Conservation (phyloP, 2,329 filamentous ascomycete genomes). For the Cyphellophora europaea region DNA sequence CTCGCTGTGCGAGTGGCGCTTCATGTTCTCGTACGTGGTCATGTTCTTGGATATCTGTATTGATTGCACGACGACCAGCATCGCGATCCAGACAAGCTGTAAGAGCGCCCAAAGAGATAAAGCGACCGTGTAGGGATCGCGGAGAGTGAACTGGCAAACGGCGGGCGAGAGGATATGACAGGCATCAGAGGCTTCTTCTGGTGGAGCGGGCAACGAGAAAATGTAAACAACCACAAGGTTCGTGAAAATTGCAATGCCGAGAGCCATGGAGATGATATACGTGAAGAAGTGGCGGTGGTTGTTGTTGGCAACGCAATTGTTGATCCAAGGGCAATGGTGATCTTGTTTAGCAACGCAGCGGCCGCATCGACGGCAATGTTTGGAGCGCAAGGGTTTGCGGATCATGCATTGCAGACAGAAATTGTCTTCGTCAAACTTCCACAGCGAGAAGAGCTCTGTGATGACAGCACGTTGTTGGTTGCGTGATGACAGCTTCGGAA, state of each 20-base stretch:
- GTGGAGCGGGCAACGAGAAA: slow-evolving; percentile 1
- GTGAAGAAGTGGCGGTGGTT: slow-evolving; percentile 94
- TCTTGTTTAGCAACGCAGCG: slow-evolving; percentile 95
- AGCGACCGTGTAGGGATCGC: slow-evolving; percentile 75
- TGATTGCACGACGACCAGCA: slow-evolving; percentile 90
- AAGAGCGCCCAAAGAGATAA: slow-evolving; percentile 69
- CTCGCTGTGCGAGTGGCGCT: slow-evolving; percentile 47
- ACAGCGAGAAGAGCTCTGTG: slow-evolving; percentile 70
- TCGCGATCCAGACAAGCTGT: slow-evolving; percentile 92
- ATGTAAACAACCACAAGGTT: slow-evolving; percentile 57
- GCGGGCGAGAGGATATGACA: slow-evolving; percentile 70
- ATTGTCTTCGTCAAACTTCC: slow-evolving; percentile 88
- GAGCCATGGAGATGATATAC: slow-evolving; percentile 69
- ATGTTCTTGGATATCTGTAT: slow-evolving; percentile 85
- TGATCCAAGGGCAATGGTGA: slow-evolving; percentile 96
- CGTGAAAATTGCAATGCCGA: slow-evolving; percentile 65
- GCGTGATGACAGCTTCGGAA: slow-evolving; percentile 82
- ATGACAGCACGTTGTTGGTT: slow-evolving; percentile 85
- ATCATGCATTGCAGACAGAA: slow-evolving; percentile 96
- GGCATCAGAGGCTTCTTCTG: slow-evolving; percentile 22
- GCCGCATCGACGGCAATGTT: slow-evolving; percentile 86
- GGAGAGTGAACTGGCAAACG: slow-evolving; percentile 67
- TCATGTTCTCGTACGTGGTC: slow-evolving; percentile 97
- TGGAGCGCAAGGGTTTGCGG: slow-evolving; percentile 81
- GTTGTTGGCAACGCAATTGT: slow-evolving; percentile 92